Percentiles rank a stretch among this genome's conserved stretches.
Evolutionary conservation across 163 green algal species (phyloP).

Genomic region (Chlorella variabilis): DNA sequence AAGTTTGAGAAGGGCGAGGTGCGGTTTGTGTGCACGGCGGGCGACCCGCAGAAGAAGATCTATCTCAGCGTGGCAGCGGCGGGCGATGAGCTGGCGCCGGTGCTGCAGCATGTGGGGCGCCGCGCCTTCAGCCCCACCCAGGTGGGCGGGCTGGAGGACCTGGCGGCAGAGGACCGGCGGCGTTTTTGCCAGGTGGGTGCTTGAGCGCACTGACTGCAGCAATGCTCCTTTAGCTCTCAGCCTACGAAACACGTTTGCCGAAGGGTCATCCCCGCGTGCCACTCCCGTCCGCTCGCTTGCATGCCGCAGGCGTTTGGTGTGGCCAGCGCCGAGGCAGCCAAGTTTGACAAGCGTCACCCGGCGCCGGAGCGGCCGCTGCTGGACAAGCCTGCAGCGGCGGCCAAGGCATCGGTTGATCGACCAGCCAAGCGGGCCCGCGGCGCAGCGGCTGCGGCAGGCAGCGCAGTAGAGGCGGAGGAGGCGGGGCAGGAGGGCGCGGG

Average conservation of each 20-base stretch:
- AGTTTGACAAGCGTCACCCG: constrained; percentile 41
- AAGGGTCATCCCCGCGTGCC: no score
- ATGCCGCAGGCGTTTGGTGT: constrained; percentile 40
- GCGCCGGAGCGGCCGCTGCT: background rate
- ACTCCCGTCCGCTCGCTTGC: no score
- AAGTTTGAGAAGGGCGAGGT: constrained; percentile 44
- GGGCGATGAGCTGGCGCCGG: constrained; percentile 14
- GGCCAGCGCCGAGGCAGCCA: background rate
- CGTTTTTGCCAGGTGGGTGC: constrained; percentile 36
- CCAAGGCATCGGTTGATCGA: background rate
- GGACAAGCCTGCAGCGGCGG: background rate
- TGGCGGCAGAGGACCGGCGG: constrained; percentile 29
- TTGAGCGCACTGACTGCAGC: background rate
- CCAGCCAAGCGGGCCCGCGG: constrained; percentile 12
- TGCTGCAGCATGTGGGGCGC: constrained; percentile 31
- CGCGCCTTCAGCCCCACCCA: background rate
- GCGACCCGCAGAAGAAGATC: constrained; percentile 19
- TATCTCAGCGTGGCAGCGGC: constrained; percentile 37
- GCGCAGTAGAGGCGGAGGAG: background rate
- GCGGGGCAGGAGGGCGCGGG: background rate
- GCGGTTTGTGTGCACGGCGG: constrained; percentile 37
- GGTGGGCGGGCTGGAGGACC: constrained; percentile 29
- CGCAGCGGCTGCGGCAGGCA: background rate
- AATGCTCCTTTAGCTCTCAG: background rate
- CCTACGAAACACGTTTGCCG: no score